Conservation (phyloP, 1,284 basidiomycete genomes). For the Pulchroboletus neoregius region DNA sequence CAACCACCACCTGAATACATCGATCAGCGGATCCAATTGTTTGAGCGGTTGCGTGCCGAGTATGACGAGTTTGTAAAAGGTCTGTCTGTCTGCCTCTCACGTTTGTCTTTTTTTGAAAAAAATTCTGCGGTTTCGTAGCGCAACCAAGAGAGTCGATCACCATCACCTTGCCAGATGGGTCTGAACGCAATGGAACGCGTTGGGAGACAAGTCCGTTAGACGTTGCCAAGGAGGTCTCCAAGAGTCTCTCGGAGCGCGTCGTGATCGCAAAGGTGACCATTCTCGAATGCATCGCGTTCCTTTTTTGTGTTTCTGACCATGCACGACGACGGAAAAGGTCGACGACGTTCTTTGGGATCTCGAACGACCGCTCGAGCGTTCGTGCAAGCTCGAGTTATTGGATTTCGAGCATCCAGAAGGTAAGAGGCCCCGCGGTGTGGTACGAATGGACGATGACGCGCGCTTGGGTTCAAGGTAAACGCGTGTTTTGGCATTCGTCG, state of each 20-base stretch:
- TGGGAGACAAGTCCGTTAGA: slow-evolving; percentile 98
- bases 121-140: slow-evolving; percentile 40
- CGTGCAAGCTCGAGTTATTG: slow-evolving; percentile 80
- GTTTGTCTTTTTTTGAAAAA: background rate
- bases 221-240: slow-evolving; percentile 84
- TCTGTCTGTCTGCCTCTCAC: slow-evolving; percentile 26
- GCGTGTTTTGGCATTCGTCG: slow-evolving; percentile 99
- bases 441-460: background rate
- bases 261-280: slow-evolving; percentile 84
- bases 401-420: slow-evolving; percentile 97
- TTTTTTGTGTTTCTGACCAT: background rate
- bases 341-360: slow-evolving; percentile 93
- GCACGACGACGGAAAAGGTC: slow-evolving; percentile 49
- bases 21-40: slow-evolving; percentile 87
- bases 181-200: slow-evolving; percentile 75
- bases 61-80: slow-evolving; percentile 80
- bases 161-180: slow-evolving; percentile 87
- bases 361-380: slow-evolving; percentile 85
- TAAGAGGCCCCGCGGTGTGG: slow-evolving; percentile 22
- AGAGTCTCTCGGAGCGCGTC: slow-evolving; percentile 84
- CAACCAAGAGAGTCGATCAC: slow-evolving; percentile 83
- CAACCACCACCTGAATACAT: slow-evolving; percentile 86
- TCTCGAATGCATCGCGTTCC: too few relatives aligned
- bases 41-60: slow-evolving; percentile 85
- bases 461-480: slow-evolving; percentile 43